Evolutionary conservation across 768 basidiomycete genomes (phyloP), one percentile per base, ranked within the genome.

Genomic region (Phaffia tasmanica): DNA sequence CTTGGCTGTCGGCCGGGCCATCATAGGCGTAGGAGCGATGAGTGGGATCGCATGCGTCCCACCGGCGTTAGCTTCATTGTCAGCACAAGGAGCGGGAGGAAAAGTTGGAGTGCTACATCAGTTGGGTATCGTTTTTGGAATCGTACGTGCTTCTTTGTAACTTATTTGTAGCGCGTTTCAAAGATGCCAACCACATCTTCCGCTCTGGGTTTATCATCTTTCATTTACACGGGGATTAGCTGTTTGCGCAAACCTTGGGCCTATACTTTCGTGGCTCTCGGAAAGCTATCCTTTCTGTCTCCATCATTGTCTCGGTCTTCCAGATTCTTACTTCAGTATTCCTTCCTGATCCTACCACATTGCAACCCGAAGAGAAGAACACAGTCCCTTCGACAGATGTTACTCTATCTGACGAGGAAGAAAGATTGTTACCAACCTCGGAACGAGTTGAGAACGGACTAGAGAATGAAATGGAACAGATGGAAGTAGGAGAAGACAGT

Each of bases 1-100:
- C 35, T 5, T 42, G 35, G 35, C 35, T 42, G 35, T 25, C 29
- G 61, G 57, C 64, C 63, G 46, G 64, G 49, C n/a, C 35, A 2
- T 42, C 50, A 21, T 70, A 86, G 86, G 72, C 79, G 85, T 65
- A 72, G 87, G 42, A 81, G 85, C 14, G 86, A 88, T n/a, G 71
- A 85, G 21, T 85, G 83, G 32, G 83, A 86, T 51, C 87, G 88
- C 50, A 73, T 88, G 64, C 86, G 86, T 47, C 75, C 89, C 8
- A 87, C 86, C 62, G 73, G 75, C 15, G 74, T 73, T 62, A 74
- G 77, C 23, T 65, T 77, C 19, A 72, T 85, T 94, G 16, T 84
- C 89, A 0, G 92, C 91, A 0, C 77, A 83, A 2, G 81, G 81
- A 56, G 86, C 90, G 65, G 85, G 83, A 59, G 65, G 68, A 29